A percentile compares a stretch with the other conserved stretches of the same genome.
phyloP scores from a whole-genome alignment of 441 rosid species.

The Gossypium lobatum region DNA sequence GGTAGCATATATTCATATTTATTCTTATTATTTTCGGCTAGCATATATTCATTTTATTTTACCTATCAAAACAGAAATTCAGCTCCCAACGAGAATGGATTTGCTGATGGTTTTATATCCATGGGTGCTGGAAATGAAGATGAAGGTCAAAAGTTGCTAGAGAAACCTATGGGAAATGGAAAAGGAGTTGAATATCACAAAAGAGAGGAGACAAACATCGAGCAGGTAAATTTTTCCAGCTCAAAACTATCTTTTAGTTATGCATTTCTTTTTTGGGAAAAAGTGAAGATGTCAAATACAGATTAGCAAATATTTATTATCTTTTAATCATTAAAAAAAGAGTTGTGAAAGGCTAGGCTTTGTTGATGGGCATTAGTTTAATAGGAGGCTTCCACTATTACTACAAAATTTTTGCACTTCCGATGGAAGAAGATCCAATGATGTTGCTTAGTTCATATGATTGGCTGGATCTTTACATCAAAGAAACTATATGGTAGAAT shows the following conservation, averaged over 20 bases:
- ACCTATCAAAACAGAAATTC: constrained; percentile 30
- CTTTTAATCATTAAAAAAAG: neutral
- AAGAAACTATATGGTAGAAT: neutral
- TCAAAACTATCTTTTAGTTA: neutral
- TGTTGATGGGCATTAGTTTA: constrained; percentile 1
- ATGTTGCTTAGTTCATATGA: constrained; percentile 5
- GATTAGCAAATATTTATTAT: neutral
- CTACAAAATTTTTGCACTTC: constrained; percentile 1
- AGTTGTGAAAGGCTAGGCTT: neutral
- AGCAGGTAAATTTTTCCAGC: constrained; percentile 25
- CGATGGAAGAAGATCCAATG: constrained; percentile 7
- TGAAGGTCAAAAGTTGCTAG: constrained; percentile 21
- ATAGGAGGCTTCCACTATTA: constrained; percentile 6
- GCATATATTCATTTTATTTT: constrained; percentile 16
- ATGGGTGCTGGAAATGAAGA: constrained; percentile 26
- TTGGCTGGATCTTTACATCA: constrained; percentile 2
- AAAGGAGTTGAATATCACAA: constrained; percentile 29
- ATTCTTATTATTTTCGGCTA: neutral
- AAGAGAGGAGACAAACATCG: constrained; percentile 11
- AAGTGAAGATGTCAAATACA: neutral
- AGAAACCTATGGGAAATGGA: constrained; percentile 19
- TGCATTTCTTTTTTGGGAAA: neutral
- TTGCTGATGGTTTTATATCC: constrained; percentile 14
- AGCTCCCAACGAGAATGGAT: constrained; percentile 25
- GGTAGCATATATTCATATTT: constrained; percentile 29